Evolutionary conservation across 2,329 filamentous ascomycete species (phyloP).

Genomic region (Cytospora leucostoma): DNA sequence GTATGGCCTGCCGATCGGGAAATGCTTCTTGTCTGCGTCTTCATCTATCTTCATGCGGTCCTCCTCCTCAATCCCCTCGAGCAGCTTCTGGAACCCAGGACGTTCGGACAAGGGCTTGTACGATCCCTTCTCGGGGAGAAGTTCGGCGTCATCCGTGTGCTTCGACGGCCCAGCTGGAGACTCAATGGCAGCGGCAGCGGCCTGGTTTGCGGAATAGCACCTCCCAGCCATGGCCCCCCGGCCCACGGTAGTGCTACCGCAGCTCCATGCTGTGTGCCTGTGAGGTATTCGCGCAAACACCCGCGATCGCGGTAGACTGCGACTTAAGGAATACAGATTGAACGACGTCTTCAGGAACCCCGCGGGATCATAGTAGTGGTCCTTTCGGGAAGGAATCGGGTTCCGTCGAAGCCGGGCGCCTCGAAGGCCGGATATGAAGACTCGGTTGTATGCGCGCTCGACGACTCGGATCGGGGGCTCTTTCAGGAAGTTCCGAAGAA

Average conservation of each 20-base stretch:
- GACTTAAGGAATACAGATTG: constrained; percentile 46
- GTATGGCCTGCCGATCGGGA: constrained; percentile 20
- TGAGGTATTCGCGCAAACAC: constrained; percentile 45
- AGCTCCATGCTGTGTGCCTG: constrained; percentile 41
- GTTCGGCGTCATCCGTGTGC: constrained; percentile 10
- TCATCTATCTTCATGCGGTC: constrained; percentile 6
- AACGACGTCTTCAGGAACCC: constrained; percentile 35
- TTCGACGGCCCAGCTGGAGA: constrained; percentile 22
- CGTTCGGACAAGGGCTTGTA: constrained; percentile 22
- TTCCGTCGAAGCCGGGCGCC: constrained; percentile 8
- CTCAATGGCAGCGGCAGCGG: constrained; percentile 17
- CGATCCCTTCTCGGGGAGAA: constrained; percentile 15
- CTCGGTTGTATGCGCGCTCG: neutral
- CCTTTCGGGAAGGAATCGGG: neutral
- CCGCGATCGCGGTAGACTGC: constrained; percentile 44
- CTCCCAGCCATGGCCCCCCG: constrained; percentile 41
- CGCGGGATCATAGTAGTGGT: constrained; percentile 34
- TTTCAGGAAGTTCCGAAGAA: neutral
- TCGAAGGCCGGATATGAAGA: constrained; percentile 1
- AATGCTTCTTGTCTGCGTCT: neutral
- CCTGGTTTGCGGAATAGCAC: constrained; percentile 26
- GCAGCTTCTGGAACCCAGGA: constrained; percentile 8
- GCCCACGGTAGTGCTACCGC: constrained; percentile 43
- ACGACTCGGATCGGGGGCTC: neutral
- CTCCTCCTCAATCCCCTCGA: constrained; percentile 24